phyloP scores from a whole-genome alignment of 768 basidiomycete genomes.

The Agrocybe praecox region DNA sequence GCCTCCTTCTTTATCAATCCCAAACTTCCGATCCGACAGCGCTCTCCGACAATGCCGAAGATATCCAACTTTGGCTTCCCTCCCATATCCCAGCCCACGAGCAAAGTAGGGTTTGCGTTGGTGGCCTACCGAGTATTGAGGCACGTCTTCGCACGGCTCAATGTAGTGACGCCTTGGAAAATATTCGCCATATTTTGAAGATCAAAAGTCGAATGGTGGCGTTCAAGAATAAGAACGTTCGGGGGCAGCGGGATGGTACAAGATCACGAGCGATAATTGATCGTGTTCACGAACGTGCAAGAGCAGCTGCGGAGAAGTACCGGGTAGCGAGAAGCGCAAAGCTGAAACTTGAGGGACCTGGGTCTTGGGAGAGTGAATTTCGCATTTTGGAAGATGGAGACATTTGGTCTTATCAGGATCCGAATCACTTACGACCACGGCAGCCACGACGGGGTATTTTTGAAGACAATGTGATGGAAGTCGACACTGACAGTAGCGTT shows the following conservation, averaged over 20 bases:
- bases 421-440: background rate
- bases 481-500: background rate
- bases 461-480: background rate
- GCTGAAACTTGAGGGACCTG: background rate
- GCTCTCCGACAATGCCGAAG: constrained; percentile 5
- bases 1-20: constrained; percentile 1
- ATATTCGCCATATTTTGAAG: constrained; percentile 5
- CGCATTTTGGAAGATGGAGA: constrained; percentile 5
- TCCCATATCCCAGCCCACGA: constrained; percentile 1
- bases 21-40: background rate
- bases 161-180: constrained; percentile 4
- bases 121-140: background rate
- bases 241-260: constrained; percentile 12
- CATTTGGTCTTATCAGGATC: constrained; percentile 15
- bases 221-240: constrained; percentile 13
- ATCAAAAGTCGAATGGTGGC: background rate
- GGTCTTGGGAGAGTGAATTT: constrained; percentile 8
- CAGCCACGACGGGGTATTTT: background rate
- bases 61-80: constrained; percentile 12
- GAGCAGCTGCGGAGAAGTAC: constrained; percentile 9
- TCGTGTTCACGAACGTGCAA: constrained; percentile 4
- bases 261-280: constrained; percentile 9
- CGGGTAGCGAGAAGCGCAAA: constrained; percentile 1
- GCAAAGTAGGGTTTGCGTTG: background rate
- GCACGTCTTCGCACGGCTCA: constrained; percentile 4